Conservation (phyloP, 78 protist genomes). For the Planoprotostelium fungivorum region DNA sequence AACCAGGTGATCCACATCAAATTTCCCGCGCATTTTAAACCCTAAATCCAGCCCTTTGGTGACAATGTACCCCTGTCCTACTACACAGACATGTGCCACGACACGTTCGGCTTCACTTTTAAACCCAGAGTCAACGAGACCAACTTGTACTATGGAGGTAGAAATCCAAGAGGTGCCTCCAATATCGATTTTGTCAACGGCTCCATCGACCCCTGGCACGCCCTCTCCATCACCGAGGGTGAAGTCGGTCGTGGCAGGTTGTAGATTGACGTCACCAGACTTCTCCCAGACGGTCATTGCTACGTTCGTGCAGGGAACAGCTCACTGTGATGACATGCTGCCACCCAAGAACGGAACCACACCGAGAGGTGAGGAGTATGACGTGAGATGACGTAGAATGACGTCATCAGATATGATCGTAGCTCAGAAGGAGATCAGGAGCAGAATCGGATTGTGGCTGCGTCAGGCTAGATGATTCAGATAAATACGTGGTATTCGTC, state of each 20-base stretch:
- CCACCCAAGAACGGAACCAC: conserved; percentile 14
- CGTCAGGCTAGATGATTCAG: too few species aligned
- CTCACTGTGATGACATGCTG: conserved; percentile 62
- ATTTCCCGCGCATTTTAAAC: not conserved
- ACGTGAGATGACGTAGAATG: not conserved
- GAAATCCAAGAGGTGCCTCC: conserved; percentile 30
- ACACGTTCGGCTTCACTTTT: conserved; percentile 23
- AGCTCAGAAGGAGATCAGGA: not conserved
- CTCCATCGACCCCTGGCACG: conserved; percentile 64
- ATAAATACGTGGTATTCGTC: too few species aligned
- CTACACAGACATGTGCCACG: conserved; percentile 16
- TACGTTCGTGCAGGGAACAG: conserved; percentile 26
- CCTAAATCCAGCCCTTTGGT: conserved; percentile 33
- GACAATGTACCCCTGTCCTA: conserved; percentile 11
- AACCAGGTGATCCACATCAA: not conserved
- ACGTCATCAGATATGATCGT: not conserved
- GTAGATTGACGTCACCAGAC: not conserved
- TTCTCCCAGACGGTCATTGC: not conserved
- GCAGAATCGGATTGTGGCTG: not conserved
- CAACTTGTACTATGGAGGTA: conserved; percentile 62
- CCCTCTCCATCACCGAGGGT: conserved; percentile 23
- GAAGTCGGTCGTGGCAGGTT: not conserved
- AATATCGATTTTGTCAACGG: conserved; percentile 54
- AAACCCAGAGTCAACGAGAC: conserved; percentile 39
- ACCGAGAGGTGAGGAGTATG: not conserved